Evolutionary conservation across 345 rosid genomes (phyloP).

Genomic region (Brassica napus): Da-Ae NC_063438.1:2825001-2825500

Average conservation of each 20-base stretch:
- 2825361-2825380: neutral
- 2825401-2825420: neutral
- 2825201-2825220: conserved; percentile 3
- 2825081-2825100: conserved; percentile 35
- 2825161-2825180: conserved; percentile 32
- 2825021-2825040: conserved; percentile 32
- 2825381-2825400: neutral
- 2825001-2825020: conserved; percentile 31
- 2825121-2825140: conserved; percentile 33
- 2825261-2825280: neutral
- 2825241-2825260: neutral
- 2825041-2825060: conserved; percentile 21
- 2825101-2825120: conserved; percentile 25
- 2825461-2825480: neutral
- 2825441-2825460: conserved; percentile 6
- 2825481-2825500: conserved; percentile 17
- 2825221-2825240: neutral
- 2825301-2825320: neutral
- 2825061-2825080: conserved; percentile 39
- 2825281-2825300: neutral
- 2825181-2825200: conserved; percentile 3
- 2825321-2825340: neutral
- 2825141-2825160: conserved; percentile 35
- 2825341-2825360: neutral
- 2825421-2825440: neutral